Conservation (phyloP, 176 grass and related monocot genomes). For the maize (Zea mays) region DNA sequence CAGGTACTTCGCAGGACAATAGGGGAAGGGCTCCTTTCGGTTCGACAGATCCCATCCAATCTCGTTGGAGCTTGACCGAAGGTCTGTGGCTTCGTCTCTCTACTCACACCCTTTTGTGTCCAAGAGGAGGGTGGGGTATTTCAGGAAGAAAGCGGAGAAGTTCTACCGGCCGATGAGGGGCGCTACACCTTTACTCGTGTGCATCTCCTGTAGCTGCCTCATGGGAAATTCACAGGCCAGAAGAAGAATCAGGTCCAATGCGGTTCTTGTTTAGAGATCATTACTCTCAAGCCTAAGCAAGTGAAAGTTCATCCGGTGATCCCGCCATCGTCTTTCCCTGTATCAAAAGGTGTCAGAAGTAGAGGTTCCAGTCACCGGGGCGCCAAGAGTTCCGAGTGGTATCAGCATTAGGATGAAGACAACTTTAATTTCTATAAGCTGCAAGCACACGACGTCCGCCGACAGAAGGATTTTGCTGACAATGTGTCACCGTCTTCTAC, state of each 20-base stretch:
- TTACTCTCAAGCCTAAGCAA: constrained; percentile 50
- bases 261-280: constrained; percentile 67
- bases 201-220: too few relatives aligned
- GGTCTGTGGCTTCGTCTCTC: constrained; percentile 40
- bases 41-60: constrained; percentile 43
- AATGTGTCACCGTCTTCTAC: too few relatives aligned
- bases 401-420: too few relatives aligned
- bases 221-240: constrained; percentile 32
- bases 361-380: too few relatives aligned
- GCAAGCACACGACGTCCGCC: too few relatives aligned
- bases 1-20: constrained; percentile 48
- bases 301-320: constrained; percentile 38
- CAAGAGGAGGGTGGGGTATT: constrained; percentile 44
- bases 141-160: constrained; percentile 52
- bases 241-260: constrained; percentile 52
- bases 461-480: too few relatives aligned
- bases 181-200: constrained; percentile 70
- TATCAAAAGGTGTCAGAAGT: too few relatives aligned
- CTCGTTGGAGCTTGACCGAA: constrained; percentile 47
- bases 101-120: constrained; percentile 45
- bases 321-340: constrained; percentile 2
- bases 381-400: too few relatives aligned
- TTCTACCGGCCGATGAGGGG: constrained; percentile 53
- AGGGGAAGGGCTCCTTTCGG: constrained; percentile 40
- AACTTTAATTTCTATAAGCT: too few relatives aligned